These are phyloP conservation scores for Amylostereum chailletii DNA, from an alignment of 1,284 basidiomycete genomes.

Conservation along the genomic window DNA sequence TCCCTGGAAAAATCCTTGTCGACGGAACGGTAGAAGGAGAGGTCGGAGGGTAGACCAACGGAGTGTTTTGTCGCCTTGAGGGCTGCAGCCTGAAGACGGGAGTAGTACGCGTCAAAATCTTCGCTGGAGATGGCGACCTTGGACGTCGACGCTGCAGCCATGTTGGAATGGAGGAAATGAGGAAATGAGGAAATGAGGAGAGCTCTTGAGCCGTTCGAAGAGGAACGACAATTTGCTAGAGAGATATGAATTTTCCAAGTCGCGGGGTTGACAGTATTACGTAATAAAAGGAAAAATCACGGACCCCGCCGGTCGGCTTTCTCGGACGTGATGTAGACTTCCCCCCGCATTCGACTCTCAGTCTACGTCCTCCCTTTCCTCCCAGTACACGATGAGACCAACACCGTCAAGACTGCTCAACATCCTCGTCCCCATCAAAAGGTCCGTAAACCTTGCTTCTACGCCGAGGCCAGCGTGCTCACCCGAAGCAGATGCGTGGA, in stretches of 20 bases:
- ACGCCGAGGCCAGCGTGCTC: neutral
- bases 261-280: no score
- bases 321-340: no score
- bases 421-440: constrained; percentile 88
- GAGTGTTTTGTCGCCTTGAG: constrained; percentile 55
- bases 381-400: constrained; percentile 51
- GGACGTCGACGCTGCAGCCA: neutral
- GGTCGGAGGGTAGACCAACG: constrained; percentile 54
- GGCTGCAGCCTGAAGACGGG: constrained; percentile 45
- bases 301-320: no score
- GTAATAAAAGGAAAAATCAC: no score
- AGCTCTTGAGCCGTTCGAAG: no score
- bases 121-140: neutral
- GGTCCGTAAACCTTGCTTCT: constrained; percentile 42
- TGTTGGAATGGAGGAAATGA: no score
- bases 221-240: no score
- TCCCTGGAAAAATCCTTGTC: constrained; percentile 62
- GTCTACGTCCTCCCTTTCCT: neutral
- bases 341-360: neutral
- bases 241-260: no score
- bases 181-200: no score
- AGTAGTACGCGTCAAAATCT: constrained; percentile 34
- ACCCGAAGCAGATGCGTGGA: constrained; percentile 44
- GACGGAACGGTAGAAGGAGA: constrained; percentile 80
- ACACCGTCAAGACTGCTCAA: constrained; percentile 68